A percentile compares a stretch with the other conserved stretches of the same genome.
Evolutionary conservation across 495 filamentous ascomycete genomes (phyloP).

Genomic region (Aspergillus bridgeri): DNA sequence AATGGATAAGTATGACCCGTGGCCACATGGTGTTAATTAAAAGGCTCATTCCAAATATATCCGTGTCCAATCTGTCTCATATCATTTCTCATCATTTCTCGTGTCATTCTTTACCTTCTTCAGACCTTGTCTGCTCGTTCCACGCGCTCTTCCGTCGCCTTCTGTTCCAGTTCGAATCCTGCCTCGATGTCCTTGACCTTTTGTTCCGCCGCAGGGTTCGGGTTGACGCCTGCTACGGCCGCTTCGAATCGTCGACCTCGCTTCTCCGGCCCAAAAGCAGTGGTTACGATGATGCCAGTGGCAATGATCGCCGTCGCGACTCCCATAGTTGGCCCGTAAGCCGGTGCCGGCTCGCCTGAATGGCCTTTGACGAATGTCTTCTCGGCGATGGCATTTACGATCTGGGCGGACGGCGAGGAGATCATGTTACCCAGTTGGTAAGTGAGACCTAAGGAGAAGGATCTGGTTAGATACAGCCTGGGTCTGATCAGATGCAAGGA

Average conservation of each 20-base stretch:
- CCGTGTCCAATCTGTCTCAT: not conserved
- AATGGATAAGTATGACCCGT: not conserved
- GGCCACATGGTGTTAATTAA: not conserved
- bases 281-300: slow-evolving; percentile 58
- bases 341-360: slow-evolving; percentile 51
- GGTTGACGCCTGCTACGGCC: slow-evolving; percentile 47
- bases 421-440: slow-evolving; percentile 79
- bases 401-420: slow-evolving; percentile 67
- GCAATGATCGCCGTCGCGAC: slow-evolving; percentile 69
- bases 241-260: slow-evolving; percentile 64
- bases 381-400: slow-evolving; percentile 66
- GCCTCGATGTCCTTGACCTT: slow-evolving; percentile 4
- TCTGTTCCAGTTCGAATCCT: slow-evolving; percentile 5
- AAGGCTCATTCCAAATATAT: not conserved
- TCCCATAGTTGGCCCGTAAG: slow-evolving; percentile 67
- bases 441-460: slow-evolving; percentile 31
- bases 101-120: not conserved
- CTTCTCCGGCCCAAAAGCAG: slow-evolving; percentile 55
- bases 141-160: slow-evolving; percentile 17
- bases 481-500: not conserved
- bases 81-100: not conserved
- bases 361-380: slow-evolving; percentile 41
- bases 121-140: slow-evolving; percentile 26
- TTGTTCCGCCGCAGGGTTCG: not conserved
- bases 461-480: not conserved